phyloP scores from a whole-genome alignment of 371 early-diverging fungal species.

The Mucor circinelloides region DNA sequence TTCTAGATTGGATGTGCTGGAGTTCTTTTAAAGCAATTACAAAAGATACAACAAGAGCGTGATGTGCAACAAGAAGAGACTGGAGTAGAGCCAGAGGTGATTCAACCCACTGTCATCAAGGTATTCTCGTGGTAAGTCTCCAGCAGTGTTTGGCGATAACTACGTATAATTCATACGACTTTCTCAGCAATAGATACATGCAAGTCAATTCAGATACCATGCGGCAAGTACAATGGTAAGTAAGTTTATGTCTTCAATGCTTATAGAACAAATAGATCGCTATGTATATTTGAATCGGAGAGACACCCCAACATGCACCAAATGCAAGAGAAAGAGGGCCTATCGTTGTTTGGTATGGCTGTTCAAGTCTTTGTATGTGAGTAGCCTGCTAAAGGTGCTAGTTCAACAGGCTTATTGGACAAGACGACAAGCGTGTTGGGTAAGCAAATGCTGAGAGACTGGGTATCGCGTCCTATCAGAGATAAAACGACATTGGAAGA shows the following conservation, averaged over 20 bases:
- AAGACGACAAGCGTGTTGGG: constrained; percentile 65
- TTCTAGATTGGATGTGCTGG: constrained; percentile 68
- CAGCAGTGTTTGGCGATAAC: too few species aligned
- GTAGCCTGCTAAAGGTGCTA: neutral
- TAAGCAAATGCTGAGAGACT: constrained; percentile 55
- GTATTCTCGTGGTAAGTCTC: constrained; percentile 27
- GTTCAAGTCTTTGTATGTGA: neutral
- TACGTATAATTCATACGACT: neutral
- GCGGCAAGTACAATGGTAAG: constrained; percentile 34
- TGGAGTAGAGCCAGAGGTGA: constrained; percentile 18
- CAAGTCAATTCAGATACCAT: constrained; percentile 60
- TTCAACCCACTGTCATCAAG: constrained; percentile 29
- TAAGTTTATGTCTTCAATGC: neutral
- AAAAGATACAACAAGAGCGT: constrained; percentile 24
- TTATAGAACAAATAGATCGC: constrained; percentile 45
- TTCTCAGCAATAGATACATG: constrained; percentile 40
- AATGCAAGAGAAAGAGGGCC: constrained; percentile 61
- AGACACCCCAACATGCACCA: constrained; percentile 68
- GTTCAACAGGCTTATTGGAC: constrained; percentile 59
- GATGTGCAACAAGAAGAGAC: neutral
- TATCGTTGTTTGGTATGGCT: constrained; percentile 66
- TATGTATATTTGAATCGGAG: constrained; percentile 71
- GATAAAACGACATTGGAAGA: constrained; percentile 44
- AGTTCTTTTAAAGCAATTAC: constrained; percentile 55
- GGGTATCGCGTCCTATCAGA: constrained; percentile 67